These are phyloP conservation scores for Parietaria judaica DNA, from an alignment of 306 rosid genomes.

Conservation along the genomic window DNA sequence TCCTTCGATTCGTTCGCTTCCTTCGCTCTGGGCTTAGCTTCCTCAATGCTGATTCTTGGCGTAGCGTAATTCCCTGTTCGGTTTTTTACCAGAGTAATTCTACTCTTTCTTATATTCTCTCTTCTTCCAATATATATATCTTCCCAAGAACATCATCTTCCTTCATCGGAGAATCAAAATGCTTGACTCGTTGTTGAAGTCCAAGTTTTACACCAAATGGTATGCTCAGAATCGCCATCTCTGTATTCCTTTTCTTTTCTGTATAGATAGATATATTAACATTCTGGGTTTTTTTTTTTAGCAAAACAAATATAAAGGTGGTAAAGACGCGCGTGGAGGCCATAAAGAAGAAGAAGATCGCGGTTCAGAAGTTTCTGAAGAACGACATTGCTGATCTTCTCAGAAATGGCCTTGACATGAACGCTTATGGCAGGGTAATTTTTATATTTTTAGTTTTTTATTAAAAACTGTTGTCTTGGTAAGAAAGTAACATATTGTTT, in stretches of 20 bases:
- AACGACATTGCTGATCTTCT: slow-evolving; percentile 64
- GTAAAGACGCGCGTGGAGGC: slow-evolving; percentile 39
- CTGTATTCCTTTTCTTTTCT: neutral
- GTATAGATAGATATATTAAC: neutral
- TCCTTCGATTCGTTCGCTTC: slow-evolving; percentile 25
- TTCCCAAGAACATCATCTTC: slow-evolving; percentile 1
- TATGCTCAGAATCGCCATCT: slow-evolving; percentile 4
- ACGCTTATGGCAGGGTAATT: slow-evolving; percentile 65
- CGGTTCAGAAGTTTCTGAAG: slow-evolving; percentile 44
- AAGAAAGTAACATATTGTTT: neutral
- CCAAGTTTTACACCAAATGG: slow-evolving; percentile 61
- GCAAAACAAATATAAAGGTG: slow-evolving; percentile 43
- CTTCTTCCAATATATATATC: neutral
- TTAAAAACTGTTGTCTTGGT: too few relatives aligned
- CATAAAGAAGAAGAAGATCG: slow-evolving; percentile 39
- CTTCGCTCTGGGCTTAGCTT: slow-evolving; percentile 20
- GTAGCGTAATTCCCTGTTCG: slow-evolving; percentile 23
- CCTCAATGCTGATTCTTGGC: slow-evolving; percentile 35
- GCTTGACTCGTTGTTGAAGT: slow-evolving; percentile 50
- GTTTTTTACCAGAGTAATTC: slow-evolving; percentile 9
- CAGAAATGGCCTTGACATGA: slow-evolving; percentile 34
- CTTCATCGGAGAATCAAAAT: slow-evolving; percentile 25
- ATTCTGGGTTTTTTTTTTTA: slow-evolving; percentile 21
- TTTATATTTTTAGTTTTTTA: neutral
- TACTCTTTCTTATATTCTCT: slow-evolving; percentile 11